phyloP scores from a whole-genome alignment of 129 eudicot species.

The Lactuca sativa region DNA sequence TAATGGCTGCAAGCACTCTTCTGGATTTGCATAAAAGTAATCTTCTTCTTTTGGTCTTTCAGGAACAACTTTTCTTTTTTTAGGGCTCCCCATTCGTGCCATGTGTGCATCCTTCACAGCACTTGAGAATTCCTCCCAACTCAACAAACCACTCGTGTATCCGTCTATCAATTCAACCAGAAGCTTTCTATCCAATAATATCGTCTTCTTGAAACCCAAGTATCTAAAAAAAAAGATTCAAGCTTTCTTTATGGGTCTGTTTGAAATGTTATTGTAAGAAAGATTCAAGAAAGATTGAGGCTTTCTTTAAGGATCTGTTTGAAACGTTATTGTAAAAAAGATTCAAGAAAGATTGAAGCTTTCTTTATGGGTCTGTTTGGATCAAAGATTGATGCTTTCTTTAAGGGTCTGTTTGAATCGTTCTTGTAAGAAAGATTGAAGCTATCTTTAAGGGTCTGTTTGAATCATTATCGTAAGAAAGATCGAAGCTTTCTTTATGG shows the following conservation, averaged over 20 bases:
- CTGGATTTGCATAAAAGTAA: constrained; percentile 83
- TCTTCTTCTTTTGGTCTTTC: constrained; percentile 97
- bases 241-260: constrained; percentile 4
- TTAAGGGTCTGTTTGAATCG: not conserved
- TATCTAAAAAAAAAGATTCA: constrained; percentile 41
- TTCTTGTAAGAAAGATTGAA: not conserved
- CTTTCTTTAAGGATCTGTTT: not conserved
- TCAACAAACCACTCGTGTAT: constrained; percentile 53
- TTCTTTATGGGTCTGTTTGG: not conserved
- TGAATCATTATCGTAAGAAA: not conserved
- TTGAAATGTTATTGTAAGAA: not conserved
- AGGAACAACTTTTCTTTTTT: constrained; percentile 59
- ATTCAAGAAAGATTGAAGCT: not conserved
- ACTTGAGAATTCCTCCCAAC: constrained; percentile 77
- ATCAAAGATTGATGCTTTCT: not conserved
- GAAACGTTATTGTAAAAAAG: not conserved
- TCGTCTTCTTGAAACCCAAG: constrained; percentile 84
- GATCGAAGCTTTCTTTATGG: too few species aligned
- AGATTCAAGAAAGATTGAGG: not conserved
- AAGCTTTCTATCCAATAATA: constrained; percentile 61
- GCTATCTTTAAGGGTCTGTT: not conserved
- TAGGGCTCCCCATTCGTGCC: constrained; percentile 72
- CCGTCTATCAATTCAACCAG: constrained; percentile 77
- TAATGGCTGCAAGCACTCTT: constrained; percentile 66
- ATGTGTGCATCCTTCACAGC: constrained; percentile 65